Conservation (phyloP, 345 rosid genomes). For the Eucalyptus melliodora region DNA sequence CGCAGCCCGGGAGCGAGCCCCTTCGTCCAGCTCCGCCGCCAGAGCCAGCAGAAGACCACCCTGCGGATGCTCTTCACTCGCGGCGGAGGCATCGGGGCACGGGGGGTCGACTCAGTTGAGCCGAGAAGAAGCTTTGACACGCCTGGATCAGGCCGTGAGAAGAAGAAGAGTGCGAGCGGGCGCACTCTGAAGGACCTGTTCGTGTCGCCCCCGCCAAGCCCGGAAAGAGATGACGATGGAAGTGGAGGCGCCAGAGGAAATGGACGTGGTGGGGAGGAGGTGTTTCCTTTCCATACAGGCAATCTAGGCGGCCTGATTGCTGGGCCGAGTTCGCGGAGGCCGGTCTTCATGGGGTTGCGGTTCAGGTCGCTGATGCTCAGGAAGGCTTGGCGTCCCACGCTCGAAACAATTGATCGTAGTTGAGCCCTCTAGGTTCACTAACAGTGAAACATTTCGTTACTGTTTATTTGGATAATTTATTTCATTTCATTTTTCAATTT, state of each 20-base stretch:
- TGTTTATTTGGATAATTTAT: background rate
- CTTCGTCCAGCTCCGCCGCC: conserved; percentile 44
- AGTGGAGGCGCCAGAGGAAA: background rate
- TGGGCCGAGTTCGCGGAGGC: conserved; percentile 23
- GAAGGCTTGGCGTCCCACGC: conserved; percentile 79
- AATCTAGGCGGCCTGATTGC: background rate
- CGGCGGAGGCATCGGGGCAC: conserved; percentile 20
- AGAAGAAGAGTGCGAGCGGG: conserved; percentile 4
- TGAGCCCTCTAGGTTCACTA: background rate
- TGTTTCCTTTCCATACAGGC: no score
- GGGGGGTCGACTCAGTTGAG: conserved; percentile 4
- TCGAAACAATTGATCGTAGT: conserved; percentile 14
- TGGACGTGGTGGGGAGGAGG: background rate
- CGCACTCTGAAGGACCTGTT: conserved; percentile 53
- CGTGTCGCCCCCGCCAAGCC: conserved; percentile 20
- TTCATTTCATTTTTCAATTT: background rate
- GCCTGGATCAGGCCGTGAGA: background rate
- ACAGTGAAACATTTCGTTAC: background rate
- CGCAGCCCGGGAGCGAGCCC: conserved; percentile 71
- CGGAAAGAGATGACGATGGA: background rate
- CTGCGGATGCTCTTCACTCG: conserved; percentile 52
- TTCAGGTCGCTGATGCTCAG: conserved; percentile 29
- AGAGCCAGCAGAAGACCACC: conserved; percentile 48
- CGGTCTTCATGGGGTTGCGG: conserved; percentile 58
- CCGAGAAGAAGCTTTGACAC: background rate